phyloP scores from a whole-genome alignment of 164 flowering plant genomes.

The Dillenia suffruticosa region DNA sequence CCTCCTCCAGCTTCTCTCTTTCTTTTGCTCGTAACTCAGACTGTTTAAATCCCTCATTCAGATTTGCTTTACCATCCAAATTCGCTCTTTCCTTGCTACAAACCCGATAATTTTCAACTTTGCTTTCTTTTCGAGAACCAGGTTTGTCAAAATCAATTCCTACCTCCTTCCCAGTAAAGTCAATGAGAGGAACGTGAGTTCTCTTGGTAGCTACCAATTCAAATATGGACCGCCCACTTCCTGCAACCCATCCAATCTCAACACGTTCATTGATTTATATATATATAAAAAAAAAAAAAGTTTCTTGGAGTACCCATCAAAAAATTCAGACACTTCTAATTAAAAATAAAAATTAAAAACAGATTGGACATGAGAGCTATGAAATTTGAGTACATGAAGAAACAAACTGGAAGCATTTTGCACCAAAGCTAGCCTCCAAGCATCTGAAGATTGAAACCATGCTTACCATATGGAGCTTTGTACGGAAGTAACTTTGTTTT shows the following conservation, averaged over 20 bases:
- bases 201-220: background rate
- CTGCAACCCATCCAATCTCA: conserved; percentile 8
- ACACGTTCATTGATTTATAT: conserved; percentile 12
- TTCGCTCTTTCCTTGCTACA: conserved; percentile 1
- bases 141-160: background rate
- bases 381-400: conserved; percentile 22
- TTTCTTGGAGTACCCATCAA: too few species aligned
- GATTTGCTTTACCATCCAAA: conserved; percentile 16
- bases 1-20: too few species aligned
- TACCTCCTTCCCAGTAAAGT: background rate
- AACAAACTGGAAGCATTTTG: too few species aligned
- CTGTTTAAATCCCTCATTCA: too few species aligned
- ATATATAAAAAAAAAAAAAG: too few species aligned
- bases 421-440: too few species aligned
- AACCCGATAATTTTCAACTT: too few species aligned
- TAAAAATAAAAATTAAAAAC: background rate
- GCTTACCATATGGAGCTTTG: too few species aligned
- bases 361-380: background rate
- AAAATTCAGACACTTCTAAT: background rate
- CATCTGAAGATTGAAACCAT: too few species aligned
- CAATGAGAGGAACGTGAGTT: conserved; percentile 8
- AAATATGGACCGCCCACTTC: background rate
- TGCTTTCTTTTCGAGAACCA: too few species aligned
- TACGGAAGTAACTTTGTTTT: too few species aligned
- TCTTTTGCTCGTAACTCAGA: too few species aligned